These are phyloP conservation scores for Mortierella sp. DNA, from an alignment of 371 early-diverging fungal species.

Conservation along the genomic window DNA sequence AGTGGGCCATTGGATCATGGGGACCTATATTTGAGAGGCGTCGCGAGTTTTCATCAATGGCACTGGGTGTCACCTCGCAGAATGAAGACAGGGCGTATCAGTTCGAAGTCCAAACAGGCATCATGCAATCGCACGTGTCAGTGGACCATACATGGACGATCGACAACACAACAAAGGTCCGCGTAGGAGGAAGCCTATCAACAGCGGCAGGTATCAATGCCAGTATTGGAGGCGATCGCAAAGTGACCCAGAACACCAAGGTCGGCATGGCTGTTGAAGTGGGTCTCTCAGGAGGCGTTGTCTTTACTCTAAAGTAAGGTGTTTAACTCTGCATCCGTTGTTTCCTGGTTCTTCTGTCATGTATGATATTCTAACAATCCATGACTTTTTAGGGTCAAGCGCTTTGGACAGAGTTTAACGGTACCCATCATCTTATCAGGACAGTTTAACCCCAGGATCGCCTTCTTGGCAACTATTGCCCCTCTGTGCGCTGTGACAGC, in stretches of 20 bases:
- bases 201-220: slow-evolving; percentile 62
- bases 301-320: slow-evolving; percentile 72
- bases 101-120: slow-evolving; percentile 66
- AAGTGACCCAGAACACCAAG: slow-evolving; percentile 72
- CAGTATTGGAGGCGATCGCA: slow-evolving; percentile 70
- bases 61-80: slow-evolving; percentile 66
- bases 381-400: slow-evolving; percentile 64
- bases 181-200: slow-evolving; percentile 56
- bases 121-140: slow-evolving; percentile 38
- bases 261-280: slow-evolving; percentile 84
- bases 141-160: slow-evolving; percentile 43
- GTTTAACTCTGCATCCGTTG: background rate
- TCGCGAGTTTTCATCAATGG: slow-evolving; percentile 66
- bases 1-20: slow-evolving; percentile 76
- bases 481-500: slow-evolving; percentile 74
- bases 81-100: slow-evolving; percentile 61
- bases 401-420: slow-evolving; percentile 85
- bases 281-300: slow-evolving; percentile 79
- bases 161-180: slow-evolving; percentile 31
- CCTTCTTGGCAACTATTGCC: slow-evolving; percentile 71
- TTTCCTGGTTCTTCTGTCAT: background rate
- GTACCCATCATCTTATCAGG: slow-evolving; percentile 85
- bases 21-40: slow-evolving; percentile 60
- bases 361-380: background rate
- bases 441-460: slow-evolving; percentile 75